Evolutionary conservation across 768 basidiomycete genomes (phyloP).

Genomic region (Tylopilus felleus): DNA sequence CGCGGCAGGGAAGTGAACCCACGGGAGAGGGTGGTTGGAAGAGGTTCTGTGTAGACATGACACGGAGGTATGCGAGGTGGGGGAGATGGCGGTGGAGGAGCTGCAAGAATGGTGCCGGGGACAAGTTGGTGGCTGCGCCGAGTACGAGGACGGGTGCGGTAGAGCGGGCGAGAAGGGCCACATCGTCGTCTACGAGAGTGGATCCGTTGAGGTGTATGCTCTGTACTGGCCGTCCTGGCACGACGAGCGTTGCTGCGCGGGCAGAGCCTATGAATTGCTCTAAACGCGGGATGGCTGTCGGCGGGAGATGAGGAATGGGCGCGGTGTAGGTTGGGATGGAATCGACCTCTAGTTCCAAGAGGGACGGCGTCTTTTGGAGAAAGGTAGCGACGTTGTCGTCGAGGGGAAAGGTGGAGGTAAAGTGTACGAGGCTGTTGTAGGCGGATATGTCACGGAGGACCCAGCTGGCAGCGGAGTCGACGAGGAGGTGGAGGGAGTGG

Average conservation of each 20-base stretch:
- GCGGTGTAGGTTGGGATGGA: slow-evolving; percentile 30
- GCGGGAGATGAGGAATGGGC: slow-evolving; percentile 24
- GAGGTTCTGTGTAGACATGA: slow-evolving; percentile 56
- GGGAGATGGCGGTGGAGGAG: slow-evolving; percentile 55
- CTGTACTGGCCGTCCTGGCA: slow-evolving; percentile 64
- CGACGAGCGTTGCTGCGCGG: slow-evolving; percentile 49
- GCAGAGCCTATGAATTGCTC: slow-evolving; percentile 61
- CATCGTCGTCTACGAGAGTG: slow-evolving; percentile 54
- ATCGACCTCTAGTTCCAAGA: slow-evolving; percentile 57
- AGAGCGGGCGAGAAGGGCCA: slow-evolving; percentile 47
- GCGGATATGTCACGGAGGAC: slow-evolving; percentile 39
- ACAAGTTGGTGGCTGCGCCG: slow-evolving; percentile 54
- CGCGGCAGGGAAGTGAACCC: not conserved
- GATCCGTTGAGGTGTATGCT: slow-evolving; percentile 61
- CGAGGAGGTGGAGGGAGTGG: slow-evolving; percentile 45
- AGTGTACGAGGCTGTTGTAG: slow-evolving; percentile 50
- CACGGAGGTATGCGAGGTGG: slow-evolving; percentile 59
- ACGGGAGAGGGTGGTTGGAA: slow-evolving; percentile 50
- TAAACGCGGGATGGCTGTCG: slow-evolving; percentile 41
- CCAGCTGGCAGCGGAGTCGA: slow-evolving; percentile 52
- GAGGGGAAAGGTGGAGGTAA: slow-evolving; percentile 60
- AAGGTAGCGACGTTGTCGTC: slow-evolving; percentile 58
- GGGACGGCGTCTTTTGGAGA: slow-evolving; percentile 50
- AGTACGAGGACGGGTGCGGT: slow-evolving; percentile 53
- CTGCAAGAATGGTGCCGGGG: slow-evolving; percentile 56